Base-by-base conservation (phyloP, 1,284 basidiomycete species). In the Ceratobasidium sp. region DNA sequence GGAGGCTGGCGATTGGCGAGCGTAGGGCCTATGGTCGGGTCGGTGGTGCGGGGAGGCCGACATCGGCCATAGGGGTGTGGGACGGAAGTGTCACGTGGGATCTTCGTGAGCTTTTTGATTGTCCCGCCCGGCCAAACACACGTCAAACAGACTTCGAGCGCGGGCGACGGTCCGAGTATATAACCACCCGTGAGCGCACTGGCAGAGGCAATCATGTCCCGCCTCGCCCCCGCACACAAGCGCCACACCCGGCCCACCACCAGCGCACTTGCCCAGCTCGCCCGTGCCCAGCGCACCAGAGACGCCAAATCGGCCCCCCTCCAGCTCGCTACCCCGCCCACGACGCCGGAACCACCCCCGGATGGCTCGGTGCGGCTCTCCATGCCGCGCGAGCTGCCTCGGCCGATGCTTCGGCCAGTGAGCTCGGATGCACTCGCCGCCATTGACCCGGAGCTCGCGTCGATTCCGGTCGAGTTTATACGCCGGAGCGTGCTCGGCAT, bases 391-490 rank as follows among this genome's bases (percentile, higher is more conserved):
- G 76, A 76, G n/a, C 80, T 83, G 30, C 75, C 77, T 21, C 78
- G 79, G n/a, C 80, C 81, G 23, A 75, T 76, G 8, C 76, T 78
- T 55, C 72, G 75, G 14, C 78, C 78, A 43, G 77, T 83, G 14
- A 53, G 77, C 30, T 73, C 75, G 28, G 77, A 74, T 58, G 77
- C 77, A 57, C 73, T 82, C 50, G 77, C 77, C 5, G 76, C 77
- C 0, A 78, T 82, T 62, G 80, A 80, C 55, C 79, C 80, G 16
- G 78, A 76, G 23, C 77, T 84, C 28, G 76, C 71, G 9, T 78
- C 78, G 9, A 72, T 82, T 6, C 79, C 81, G 5, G 75, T 80
- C 34, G 74, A 80, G 12, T 84, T 82, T 73, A 79, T 84, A 48
- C 79, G 80, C 52, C 80, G 80, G 48, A 77, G 77, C 72, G 62